Percentiles rank a stretch among this genome's conserved stretches.
These are phyloP conservation scores for Silybum marianum DNA, from an alignment of 129 eudicot species.

Conservation along the genomic window DNA sequence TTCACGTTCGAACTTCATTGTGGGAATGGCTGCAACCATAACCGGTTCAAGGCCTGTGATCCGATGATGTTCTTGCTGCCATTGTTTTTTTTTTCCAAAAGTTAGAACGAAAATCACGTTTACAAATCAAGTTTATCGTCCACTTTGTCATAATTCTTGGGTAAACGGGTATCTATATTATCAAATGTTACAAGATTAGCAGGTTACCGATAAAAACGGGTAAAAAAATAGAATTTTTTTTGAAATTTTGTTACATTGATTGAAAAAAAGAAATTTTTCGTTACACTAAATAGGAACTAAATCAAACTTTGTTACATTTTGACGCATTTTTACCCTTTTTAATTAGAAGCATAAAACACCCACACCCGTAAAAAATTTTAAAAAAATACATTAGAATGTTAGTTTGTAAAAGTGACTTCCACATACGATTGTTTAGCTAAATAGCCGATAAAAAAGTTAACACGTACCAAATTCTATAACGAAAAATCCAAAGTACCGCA, in stretches of 20 bases:
- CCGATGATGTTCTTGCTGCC: slow-evolving; percentile 80
- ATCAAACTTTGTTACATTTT: not conserved
- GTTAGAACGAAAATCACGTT: slow-evolving; percentile 10
- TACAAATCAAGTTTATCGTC: not conserved
- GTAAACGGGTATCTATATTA: not conserved
- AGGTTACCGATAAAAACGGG: not conserved
- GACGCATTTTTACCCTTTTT: not conserved
- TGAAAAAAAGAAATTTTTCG: not conserved
- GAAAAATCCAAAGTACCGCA: not conserved
- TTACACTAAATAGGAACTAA: not conserved
- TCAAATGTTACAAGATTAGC: not conserved
- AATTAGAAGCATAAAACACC: not conserved
- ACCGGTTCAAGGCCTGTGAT: slow-evolving; percentile 75
- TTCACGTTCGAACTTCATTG: slow-evolving; percentile 75
- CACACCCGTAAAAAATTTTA: not conserved
- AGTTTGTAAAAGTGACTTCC: too few species aligned
- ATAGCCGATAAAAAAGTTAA: not conserved
- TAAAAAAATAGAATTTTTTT: not conserved
- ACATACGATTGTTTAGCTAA: too few species aligned
- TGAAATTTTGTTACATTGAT: not conserved
- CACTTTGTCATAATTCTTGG: not conserved
- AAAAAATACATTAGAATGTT: not conserved
- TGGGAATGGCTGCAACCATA: slow-evolving; percentile 92
- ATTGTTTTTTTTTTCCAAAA: slow-evolving; percentile 30
- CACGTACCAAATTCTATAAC: not conserved